phyloP scores from a whole-genome alignment of 192 early-diverging fungal genomes.

The Podila clonocystis region DNA sequence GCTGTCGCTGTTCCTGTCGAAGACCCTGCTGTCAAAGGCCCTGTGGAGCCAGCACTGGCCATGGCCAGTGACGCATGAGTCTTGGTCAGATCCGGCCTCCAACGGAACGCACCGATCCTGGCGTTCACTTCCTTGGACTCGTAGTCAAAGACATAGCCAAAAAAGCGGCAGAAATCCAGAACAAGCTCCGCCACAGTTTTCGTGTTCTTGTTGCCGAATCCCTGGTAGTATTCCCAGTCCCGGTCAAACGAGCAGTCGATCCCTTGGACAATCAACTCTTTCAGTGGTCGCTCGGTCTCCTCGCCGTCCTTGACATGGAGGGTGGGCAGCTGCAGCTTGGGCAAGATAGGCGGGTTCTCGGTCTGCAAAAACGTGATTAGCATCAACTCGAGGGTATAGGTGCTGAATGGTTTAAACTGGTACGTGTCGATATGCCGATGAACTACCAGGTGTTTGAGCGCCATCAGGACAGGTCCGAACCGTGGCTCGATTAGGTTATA shows the following conservation, averaged over 20 bases:
- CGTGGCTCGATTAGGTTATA: slow-evolving; percentile 33
- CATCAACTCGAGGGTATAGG: slow-evolving; percentile 37
- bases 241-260: slow-evolving; percentile 48
- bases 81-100: slow-evolving; percentile 16
- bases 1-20: background rate
- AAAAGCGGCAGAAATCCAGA: slow-evolving; percentile 47
- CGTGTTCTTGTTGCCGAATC: slow-evolving; percentile 16
- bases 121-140: slow-evolving; percentile 49
- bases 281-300: slow-evolving; percentile 7
- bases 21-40: background rate
- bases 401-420: slow-evolving; percentile 14
- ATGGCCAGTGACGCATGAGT: background rate
- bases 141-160: slow-evolving; percentile 51
- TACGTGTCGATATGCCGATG: slow-evolving; percentile 25
- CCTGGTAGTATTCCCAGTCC: slow-evolving; percentile 28
- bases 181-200: slow-evolving; percentile 33
- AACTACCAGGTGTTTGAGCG: slow-evolving; percentile 18
- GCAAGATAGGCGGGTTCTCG: slow-evolving; percentile 42
- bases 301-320: background rate
- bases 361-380: slow-evolving; percentile 44
- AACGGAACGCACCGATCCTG: slow-evolving; percentile 33
- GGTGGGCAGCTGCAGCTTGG: slow-evolving; percentile 29
- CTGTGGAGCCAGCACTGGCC: background rate
- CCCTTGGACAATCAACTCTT: slow-evolving; percentile 38
- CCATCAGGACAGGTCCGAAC: slow-evolving; percentile 37